These are phyloP conservation scores for Paracoccidioides brasiliensis DNA, from an alignment of 2,329 filamentous ascomycete genomes.

Conservation along the genomic window DNA sequence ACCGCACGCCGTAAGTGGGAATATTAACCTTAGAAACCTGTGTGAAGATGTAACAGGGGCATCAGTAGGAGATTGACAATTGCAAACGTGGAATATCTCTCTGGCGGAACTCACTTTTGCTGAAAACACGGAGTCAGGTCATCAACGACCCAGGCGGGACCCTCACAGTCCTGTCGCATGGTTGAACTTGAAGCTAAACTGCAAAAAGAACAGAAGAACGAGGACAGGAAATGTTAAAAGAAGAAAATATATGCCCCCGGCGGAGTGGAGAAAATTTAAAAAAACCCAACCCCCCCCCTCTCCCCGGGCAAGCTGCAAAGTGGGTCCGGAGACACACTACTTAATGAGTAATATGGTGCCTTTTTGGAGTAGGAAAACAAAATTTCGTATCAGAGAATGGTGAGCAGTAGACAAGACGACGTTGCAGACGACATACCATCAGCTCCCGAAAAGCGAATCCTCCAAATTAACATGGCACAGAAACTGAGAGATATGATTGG, in stretches of 20 bases:
- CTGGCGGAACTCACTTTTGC: conserved; percentile 32
- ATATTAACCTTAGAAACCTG: conserved; percentile 66
- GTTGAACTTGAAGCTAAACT: not conserved
- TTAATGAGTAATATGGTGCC: too few relatives aligned
- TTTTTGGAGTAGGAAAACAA: too few relatives aligned
- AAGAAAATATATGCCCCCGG: not conserved
- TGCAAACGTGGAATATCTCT: not conserved
- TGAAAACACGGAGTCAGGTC: conserved; percentile 52
- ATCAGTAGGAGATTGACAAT: not conserved
- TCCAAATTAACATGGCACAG: not conserved
- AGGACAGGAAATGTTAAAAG: not conserved
- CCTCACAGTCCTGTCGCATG: conserved; percentile 37
- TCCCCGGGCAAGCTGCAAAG: too few relatives aligned
- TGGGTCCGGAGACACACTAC: too few relatives aligned
- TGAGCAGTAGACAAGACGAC: not conserved
- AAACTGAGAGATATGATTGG: not conserved
- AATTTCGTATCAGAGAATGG: not conserved
- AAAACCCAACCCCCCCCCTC: not conserved
- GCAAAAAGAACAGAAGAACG: not conserved
- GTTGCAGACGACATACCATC: not conserved
- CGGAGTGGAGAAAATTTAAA: not conserved
- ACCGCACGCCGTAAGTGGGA: conserved; percentile 60
- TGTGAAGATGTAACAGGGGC: conserved; percentile 5
- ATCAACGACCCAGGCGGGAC: conserved; percentile 47
- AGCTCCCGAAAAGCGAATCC: not conserved